Conservation (phyloP, 192 early-diverging fungal species). For the Kickxella alabastrina region DNA sequence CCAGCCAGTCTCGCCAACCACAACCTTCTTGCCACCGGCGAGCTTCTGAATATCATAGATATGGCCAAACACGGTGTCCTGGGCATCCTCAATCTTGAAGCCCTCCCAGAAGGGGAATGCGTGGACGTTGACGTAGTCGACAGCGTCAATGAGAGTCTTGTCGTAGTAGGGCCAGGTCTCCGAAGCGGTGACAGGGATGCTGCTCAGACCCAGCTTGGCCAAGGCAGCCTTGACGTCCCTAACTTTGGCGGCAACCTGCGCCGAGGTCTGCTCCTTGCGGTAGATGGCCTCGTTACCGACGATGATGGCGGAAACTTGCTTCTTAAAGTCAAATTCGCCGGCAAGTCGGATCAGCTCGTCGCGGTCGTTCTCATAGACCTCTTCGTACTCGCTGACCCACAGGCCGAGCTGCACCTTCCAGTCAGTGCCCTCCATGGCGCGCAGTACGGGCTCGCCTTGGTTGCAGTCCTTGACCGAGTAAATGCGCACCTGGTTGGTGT, state of each 20-base stretch:
- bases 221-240: slow-evolving; percentile 44
- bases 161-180: slow-evolving; percentile 52
- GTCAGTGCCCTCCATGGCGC: slow-evolving; percentile 58
- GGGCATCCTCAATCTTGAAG: slow-evolving; percentile 40
- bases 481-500: slow-evolving; percentile 58
- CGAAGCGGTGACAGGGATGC: slow-evolving; percentile 40
- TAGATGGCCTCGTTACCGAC: slow-evolving; percentile 65
- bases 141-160: slow-evolving; percentile 48
- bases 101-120: slow-evolving; percentile 70
- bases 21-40: slow-evolving; percentile 52
- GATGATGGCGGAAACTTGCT: slow-evolving; percentile 54
- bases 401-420: slow-evolving; percentile 61
- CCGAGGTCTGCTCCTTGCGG: slow-evolving; percentile 52
- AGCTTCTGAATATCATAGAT: slow-evolving; percentile 44
- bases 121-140: slow-evolving; percentile 61
- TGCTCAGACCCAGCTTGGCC: slow-evolving; percentile 27
- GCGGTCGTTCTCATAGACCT: slow-evolving; percentile 38
- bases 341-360: slow-evolving; percentile 43
- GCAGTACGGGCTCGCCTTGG: slow-evolving; percentile 56
- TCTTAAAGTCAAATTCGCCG: slow-evolving; percentile 39
- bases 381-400: slow-evolving; percentile 59
- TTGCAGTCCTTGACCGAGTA: slow-evolving; percentile 65
- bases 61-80: slow-evolving; percentile 56
- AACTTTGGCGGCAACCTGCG: slow-evolving; percentile 50
- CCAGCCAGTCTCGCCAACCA: slow-evolving; percentile 71